Conservation (phyloP, 768 basidiomycete genomes). For the Lactarius hengduanensis region DNA sequence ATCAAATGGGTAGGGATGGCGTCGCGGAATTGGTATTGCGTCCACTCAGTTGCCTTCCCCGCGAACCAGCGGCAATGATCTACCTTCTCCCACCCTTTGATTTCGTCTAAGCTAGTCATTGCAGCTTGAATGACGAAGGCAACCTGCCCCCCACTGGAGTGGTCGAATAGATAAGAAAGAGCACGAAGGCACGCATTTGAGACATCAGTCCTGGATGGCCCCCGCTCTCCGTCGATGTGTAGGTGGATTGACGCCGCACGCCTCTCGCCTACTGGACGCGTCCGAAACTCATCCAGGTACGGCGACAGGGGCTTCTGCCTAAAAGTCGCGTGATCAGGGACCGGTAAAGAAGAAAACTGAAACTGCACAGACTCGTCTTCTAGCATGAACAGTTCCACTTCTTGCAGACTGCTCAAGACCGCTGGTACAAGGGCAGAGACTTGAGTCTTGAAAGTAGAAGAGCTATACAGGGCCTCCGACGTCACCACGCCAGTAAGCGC, state of each 20-base stretch:
- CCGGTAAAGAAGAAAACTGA: neutral
- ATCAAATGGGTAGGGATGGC: conserved; percentile 83
- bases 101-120: conserved; percentile 63
- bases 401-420: conserved; percentile 63
- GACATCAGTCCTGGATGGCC: conserved; percentile 73
- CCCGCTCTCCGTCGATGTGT: conserved; percentile 85
- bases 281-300: conserved; percentile 82
- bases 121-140: conserved; percentile 68
- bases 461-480: conserved; percentile 80
- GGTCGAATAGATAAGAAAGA: conserved; percentile 66
- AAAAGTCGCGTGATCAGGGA: conserved; percentile 20
- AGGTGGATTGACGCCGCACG: conserved; percentile 87
- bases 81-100: conserved; percentile 60
- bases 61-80: conserved; percentile 84
- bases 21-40: conserved; percentile 91
- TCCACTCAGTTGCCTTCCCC: conserved; percentile 77
- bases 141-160: conserved; percentile 75
- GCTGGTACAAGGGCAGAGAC: conserved; percentile 68
- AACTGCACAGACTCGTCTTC: conserved; percentile 61
- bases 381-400: conserved; percentile 56
- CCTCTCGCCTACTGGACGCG: conserved; percentile 73
- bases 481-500: conserved; percentile 77
- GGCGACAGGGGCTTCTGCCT: conserved; percentile 74
- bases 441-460: conserved; percentile 70
- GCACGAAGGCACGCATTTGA: conserved; percentile 71